A percentile compares a stretch with the other conserved stretches of the same genome.
These are phyloP conservation scores for Saccharomycopsis sp. DNA, from an alignment of 805 yeast genomes.

Conservation along the genomic window DNA sequence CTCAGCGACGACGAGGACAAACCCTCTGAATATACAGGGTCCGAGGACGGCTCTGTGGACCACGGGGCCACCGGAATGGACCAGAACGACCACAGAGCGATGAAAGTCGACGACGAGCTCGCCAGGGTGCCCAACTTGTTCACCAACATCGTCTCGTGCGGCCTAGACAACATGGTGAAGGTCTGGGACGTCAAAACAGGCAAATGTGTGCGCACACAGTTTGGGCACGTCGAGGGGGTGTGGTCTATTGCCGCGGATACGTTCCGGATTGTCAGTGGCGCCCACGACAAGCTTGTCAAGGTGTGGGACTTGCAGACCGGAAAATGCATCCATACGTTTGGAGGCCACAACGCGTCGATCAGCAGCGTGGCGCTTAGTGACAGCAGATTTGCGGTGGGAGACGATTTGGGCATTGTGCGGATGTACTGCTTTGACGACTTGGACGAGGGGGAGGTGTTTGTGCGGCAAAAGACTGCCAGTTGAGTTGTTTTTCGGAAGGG, in stretches of 20 bases:
- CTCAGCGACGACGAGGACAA: conserved; percentile 22
- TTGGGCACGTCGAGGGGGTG: conserved; percentile 97
- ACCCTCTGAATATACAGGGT: conserved; percentile 11
- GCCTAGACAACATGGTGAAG: conserved; percentile 88
- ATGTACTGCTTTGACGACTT: conserved; percentile 67
- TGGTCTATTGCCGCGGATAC: conserved; percentile 97
- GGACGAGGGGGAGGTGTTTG: background rate
- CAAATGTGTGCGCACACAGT: conserved; percentile 84
- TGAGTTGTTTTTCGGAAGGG: background rate
- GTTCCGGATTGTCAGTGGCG: conserved; percentile 88
- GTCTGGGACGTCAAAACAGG: conserved; percentile 88
- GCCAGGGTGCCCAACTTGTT: conserved; percentile 41
- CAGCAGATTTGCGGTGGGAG: conserved; percentile 82
- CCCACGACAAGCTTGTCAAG: conserved; percentile 83
- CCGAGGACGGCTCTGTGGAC: background rate
- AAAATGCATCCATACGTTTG: conserved; percentile 87
- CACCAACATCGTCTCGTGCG: conserved; percentile 78
- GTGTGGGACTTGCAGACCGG: conserved; percentile 97
- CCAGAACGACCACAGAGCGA: background rate
- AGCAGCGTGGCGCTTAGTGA: conserved; percentile 32
- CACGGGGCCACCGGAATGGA: background rate
- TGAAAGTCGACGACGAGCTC: conserved; percentile 1
- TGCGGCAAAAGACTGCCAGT: background rate
- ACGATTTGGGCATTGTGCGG: conserved; percentile 81
- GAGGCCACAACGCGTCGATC: conserved; percentile 56